Conservation (phyloP, 257 asterid species). For the Prunella vulgaris region DNA sequence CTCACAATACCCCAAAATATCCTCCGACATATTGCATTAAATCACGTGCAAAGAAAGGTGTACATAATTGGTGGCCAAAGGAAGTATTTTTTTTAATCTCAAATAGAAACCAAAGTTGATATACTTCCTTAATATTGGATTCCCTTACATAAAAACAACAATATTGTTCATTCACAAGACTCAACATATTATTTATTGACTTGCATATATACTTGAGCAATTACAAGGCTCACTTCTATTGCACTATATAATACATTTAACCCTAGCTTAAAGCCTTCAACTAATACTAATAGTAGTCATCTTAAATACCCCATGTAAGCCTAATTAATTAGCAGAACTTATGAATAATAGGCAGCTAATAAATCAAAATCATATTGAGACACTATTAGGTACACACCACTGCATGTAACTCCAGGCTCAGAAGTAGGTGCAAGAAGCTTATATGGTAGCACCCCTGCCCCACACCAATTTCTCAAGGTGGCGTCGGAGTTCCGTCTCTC, state of each 20-base stretch:
- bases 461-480: conserved; percentile 61
- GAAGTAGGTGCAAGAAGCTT: conserved; percentile 91
- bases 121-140: too few species aligned
- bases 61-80: too few species aligned
- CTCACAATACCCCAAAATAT: too few species aligned
- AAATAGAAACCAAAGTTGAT: too few species aligned
- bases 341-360: conserved; percentile 3
- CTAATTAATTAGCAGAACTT: conserved; percentile 18
- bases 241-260: conserved; percentile 4
- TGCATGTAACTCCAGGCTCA: conserved; percentile 86
- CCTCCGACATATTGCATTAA: too few species aligned
- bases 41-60: too few species aligned
- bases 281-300: not conserved
- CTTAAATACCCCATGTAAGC: conserved; percentile 10
- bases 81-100: too few species aligned
- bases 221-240: conserved; percentile 23
- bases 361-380: conserved; percentile 69
- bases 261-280: conserved; percentile 1
- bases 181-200: conserved; percentile 12
- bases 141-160: too few species aligned
- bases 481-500: conserved; percentile 54
- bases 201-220: conserved; percentile 18
- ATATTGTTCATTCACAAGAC: too few species aligned
- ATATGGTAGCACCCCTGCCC: conserved; percentile 93
- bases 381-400: conserved; percentile 97